phyloP scores from a whole-genome alignment of 2,329 filamentous ascomycete species.

The Alternaria brassicae region DNA sequence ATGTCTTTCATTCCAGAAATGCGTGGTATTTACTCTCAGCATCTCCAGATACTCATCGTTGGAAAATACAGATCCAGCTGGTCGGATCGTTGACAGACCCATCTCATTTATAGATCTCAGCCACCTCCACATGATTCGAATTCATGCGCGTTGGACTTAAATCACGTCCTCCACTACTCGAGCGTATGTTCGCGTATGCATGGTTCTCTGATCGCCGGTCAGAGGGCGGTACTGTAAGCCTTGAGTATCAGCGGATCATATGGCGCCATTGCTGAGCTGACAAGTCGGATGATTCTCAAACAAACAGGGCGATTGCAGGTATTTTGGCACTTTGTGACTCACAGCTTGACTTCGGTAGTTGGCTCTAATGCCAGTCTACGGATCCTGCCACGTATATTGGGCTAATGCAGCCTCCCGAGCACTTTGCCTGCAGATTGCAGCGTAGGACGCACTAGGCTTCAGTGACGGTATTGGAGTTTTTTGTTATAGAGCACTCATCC shows the following conservation, averaged over 20 bases:
- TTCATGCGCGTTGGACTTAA: no score
- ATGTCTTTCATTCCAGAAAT: not conserved
- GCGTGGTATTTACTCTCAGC: not conserved
- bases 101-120: not conserved
- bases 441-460: not conserved
- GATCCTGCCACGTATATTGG: not conserved
- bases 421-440: not conserved
- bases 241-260: not conserved
- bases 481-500: not conserved
- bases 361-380: not conserved
- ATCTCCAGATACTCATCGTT: not conserved
- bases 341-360: not conserved
- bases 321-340: not conserved
- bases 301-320: not conserved
- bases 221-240: not conserved
- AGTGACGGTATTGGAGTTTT: not conserved
- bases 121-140: not conserved
- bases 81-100: not conserved
- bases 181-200: not conserved
- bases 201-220: not conserved
- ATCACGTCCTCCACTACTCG: not conserved
- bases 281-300: not conserved
- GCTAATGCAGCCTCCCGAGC: conserved; percentile 15
- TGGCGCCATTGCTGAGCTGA: conserved; percentile 2
- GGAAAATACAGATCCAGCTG: not conserved